These are phyloP conservation scores for Pichia sporocuriosa DNA, from an alignment of 805 yeast genomes.

Conservation along the genomic window DNA sequence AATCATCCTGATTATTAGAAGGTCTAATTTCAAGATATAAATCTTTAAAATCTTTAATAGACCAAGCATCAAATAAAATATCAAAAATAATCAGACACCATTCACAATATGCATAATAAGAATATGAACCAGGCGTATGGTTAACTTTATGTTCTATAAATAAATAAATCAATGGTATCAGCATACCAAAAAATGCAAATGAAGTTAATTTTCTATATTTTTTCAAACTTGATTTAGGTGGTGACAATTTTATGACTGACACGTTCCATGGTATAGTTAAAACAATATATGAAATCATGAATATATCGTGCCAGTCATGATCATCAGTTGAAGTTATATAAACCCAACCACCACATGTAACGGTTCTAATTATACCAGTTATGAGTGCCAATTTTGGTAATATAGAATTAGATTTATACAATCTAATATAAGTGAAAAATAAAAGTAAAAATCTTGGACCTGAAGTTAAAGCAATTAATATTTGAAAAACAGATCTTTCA, in stretches of 20 bases:
- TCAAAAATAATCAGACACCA: constrained; percentile 86
- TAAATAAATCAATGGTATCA: constrained; percentile 80
- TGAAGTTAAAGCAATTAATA: constrained; percentile 84
- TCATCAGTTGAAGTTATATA: constrained; percentile 96
- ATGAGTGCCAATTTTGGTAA: constrained; percentile 39
- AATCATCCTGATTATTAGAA: constrained; percentile 17
- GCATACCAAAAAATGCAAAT: constrained; percentile 55
- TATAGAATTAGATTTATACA: constrained; percentile 31
- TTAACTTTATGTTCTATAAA: constrained; percentile 92
- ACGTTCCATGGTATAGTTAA: constrained; percentile 90
- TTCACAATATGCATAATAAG: constrained; percentile 89
- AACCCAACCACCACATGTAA: constrained; percentile 98
- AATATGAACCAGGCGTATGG: constrained; percentile 86
- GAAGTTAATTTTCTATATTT: constrained; percentile 49
- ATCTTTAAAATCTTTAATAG: constrained; percentile 60
- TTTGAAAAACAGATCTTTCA: constrained; percentile 86
- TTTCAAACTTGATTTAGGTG: constrained; percentile 41
- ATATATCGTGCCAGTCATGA: constrained; percentile 92
- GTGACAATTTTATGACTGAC: constrained; percentile 45
- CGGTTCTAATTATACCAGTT: constrained; percentile 78
- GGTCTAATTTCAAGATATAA: constrained; percentile 44
- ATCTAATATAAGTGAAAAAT: constrained; percentile 44
- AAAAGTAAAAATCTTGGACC: constrained; percentile 81
- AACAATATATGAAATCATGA: constrained; percentile 86
- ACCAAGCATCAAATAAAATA: constrained; percentile 76